A percentile compares a stretch with the other conserved stretches of the same genome.
Conservation (phyloP, 2,329 filamentous ascomycete species). For the Pseudodiploospora longispora region DNA sequence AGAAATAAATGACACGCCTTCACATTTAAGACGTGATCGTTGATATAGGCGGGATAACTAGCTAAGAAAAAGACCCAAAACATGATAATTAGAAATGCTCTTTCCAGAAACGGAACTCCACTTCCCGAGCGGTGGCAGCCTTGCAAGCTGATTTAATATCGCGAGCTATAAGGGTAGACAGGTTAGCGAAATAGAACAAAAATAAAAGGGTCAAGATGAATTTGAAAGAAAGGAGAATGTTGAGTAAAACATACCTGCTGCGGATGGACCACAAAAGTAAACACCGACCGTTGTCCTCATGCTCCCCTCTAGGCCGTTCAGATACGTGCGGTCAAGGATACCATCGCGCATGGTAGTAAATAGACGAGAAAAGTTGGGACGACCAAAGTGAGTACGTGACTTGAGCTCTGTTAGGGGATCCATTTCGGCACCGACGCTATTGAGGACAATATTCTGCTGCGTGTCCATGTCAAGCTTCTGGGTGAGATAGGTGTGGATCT, state of each 20-base stretch:
- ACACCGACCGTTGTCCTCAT: constrained; percentile 84
- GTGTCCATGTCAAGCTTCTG: constrained; percentile 89
- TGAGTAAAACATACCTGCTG: constrained; percentile 40
- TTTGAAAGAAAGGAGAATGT: background rate
- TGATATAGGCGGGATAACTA: background rate
- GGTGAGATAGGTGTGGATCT: constrained; percentile 96
- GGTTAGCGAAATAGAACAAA: constrained; percentile 22
- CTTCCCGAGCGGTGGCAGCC: constrained; percentile 62
- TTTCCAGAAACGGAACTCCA: constrained; percentile 98
- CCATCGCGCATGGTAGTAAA: constrained; percentile 82
- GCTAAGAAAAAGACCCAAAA: background rate
- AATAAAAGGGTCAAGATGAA: background rate
- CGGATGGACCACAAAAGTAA: constrained; percentile 92
- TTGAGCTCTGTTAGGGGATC: constrained; percentile 91
- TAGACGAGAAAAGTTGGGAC: constrained; percentile 77
- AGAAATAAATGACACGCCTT: too few relatives aligned
- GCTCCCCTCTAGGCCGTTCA: constrained; percentile 69
- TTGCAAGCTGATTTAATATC: constrained; percentile 79
- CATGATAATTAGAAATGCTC: constrained; percentile 62
- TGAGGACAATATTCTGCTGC: constrained; percentile 92
- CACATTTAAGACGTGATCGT: background rate
- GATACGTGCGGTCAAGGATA: constrained; percentile 76
- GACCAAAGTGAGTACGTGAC: constrained; percentile 85
- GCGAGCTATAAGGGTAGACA: constrained; percentile 49
- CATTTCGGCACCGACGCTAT: constrained; percentile 78